A percentile compares a stretch with the other conserved stretches of the same genome.
Evolutionary conservation across 495 filamentous ascomycete species (phyloP).

Genomic region (Annulohypoxylon maeteangense): DNA sequence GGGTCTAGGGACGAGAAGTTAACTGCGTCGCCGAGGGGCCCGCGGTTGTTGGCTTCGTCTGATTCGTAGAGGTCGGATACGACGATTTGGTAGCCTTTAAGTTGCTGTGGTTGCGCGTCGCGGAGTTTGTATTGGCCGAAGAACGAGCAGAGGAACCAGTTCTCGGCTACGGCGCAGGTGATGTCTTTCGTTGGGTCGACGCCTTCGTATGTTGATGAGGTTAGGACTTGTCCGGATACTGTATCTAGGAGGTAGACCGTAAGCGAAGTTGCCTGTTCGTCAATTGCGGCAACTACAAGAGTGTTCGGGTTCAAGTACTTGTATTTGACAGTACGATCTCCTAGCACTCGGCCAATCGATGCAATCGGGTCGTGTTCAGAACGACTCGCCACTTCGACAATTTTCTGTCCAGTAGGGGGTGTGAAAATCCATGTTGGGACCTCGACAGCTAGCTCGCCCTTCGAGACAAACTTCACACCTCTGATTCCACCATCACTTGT

Average conservation of each 20-base stretch:
- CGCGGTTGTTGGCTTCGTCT: slow-evolving; percentile 82
- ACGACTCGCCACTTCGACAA: slow-evolving; percentile 72
- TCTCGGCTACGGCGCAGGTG: slow-evolving; percentile 82
- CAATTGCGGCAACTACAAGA: slow-evolving; percentile 76
- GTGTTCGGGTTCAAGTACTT: slow-evolving; percentile 96
- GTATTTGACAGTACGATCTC: slow-evolving; percentile 91
- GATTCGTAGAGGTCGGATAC: slow-evolving; percentile 93
- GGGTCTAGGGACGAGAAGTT: slow-evolving; percentile 80
- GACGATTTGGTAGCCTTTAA: slow-evolving; percentile 88
- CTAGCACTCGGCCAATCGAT: slow-evolving; percentile 93
- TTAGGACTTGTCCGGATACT: slow-evolving; percentile 81
- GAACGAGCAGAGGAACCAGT: slow-evolving; percentile 96
- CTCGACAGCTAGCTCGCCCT: slow-evolving; percentile 57
- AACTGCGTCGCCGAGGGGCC: slow-evolving; percentile 70
- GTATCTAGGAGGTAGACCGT: slow-evolving; percentile 87
- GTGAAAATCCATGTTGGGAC: slow-evolving; percentile 79
- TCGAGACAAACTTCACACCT: slow-evolving; percentile 63
- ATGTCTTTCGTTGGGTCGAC: slow-evolving; percentile 82
- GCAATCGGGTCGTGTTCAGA: slow-evolving; percentile 87
- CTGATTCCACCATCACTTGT: slow-evolving; percentile 69
- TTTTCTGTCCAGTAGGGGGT: slow-evolving; percentile 71
- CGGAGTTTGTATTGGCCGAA: slow-evolving; percentile 68
- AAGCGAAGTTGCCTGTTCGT: slow-evolving; percentile 65
- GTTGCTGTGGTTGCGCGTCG: slow-evolving; percentile 60
- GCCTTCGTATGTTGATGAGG: slow-evolving; percentile 73